Evolutionary conservation across 139 green algal species (phyloP).

Genomic region (Volvox reticuliferus): DNA sequence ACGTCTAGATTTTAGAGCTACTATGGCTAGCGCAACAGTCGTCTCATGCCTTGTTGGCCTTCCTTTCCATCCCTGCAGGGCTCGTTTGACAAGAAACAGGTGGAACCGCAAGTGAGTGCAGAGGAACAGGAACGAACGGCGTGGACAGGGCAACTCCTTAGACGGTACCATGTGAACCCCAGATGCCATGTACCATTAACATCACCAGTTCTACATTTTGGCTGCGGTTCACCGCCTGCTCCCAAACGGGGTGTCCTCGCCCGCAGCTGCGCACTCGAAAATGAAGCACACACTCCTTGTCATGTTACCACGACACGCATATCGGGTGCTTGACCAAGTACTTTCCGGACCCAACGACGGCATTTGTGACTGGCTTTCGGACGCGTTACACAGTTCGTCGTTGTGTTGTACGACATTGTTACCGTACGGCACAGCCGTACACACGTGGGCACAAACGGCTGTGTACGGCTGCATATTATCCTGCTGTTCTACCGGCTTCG

Average conservation of each 20-base stretch:
- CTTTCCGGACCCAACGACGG: too few relatives aligned
- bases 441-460: too few relatives aligned
- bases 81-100: conserved; percentile 1
- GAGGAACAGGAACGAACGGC: neutral
- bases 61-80: neutral
- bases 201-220: neutral
- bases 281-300: neutral
- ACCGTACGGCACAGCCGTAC: too few relatives aligned
- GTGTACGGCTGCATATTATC: too few relatives aligned
- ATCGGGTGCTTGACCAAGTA: too few relatives aligned
- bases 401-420: too few relatives aligned
- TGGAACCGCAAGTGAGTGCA: neutral
- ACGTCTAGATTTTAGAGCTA: neutral
- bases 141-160: neutral
- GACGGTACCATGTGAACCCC: neutral
- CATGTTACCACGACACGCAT: neutral
- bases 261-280: too few relatives aligned
- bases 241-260: neutral
- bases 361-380: too few relatives aligned
- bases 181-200: neutral
- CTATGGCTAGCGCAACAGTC: neutral
- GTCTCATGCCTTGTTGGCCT: neutral
- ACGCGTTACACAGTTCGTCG: too few relatives aligned
- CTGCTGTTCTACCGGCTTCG: too few relatives aligned
- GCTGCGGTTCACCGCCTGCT: too few relatives aligned